Conservation (phyloP, 331 rosid genomes). For the Quercus tomentella region DNA sequence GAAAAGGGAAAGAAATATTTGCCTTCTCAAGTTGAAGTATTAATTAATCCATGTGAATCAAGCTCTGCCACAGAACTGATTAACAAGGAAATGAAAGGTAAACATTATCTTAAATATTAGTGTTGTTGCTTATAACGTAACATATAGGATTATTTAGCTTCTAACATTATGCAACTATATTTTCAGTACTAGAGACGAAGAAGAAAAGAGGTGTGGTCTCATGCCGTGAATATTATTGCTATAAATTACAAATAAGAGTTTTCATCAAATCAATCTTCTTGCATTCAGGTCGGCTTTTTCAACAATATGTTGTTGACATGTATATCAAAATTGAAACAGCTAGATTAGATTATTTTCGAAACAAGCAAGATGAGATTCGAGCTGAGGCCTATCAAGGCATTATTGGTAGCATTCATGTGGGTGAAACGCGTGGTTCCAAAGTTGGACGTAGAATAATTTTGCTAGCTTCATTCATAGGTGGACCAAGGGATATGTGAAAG, state of each 20-base stretch:
- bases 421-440: background rate
- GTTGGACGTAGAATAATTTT: background rate
- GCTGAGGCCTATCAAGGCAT: background rate
- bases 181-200: background rate
- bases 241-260: background rate
- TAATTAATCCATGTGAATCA: background rate
- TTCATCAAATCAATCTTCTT: background rate
- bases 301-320: constrained; percentile 6
- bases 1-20: background rate
- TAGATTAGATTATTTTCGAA: background rate
- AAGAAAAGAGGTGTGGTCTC: background rate
- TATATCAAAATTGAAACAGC: background rate
- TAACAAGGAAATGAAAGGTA: too few species aligned
- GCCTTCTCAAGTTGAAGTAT: background rate
- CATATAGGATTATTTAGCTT: background rate
- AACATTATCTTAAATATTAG: too few species aligned
- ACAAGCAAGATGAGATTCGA: background rate
- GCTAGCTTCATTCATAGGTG: background rate
- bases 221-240: background rate
- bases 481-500: too few species aligned
- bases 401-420: background rate
- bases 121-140: background rate
- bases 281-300: background rate
- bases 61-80: background rate
- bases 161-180: too few species aligned